Evolutionary conservation across 2,329 filamentous ascomycete species (phyloP).

Genomic region (Fusarium buharicum): DNA sequence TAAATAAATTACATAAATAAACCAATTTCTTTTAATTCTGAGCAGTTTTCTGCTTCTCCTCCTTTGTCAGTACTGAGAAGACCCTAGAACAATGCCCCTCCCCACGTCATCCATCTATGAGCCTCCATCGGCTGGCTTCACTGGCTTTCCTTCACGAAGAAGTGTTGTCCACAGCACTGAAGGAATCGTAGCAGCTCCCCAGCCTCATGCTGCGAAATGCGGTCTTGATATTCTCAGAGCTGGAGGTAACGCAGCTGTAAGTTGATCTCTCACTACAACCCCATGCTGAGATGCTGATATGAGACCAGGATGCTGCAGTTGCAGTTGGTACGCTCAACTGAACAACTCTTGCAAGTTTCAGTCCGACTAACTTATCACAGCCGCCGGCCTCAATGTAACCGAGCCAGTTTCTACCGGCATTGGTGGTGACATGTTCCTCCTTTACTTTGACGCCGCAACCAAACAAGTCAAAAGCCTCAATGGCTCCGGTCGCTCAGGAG

Average conservation of each 20-base stretch:
- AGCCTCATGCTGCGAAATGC: slow-evolving; percentile 88
- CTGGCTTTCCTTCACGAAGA: slow-evolving; percentile 79
- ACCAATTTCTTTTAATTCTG: not conserved
- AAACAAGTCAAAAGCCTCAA: slow-evolving; percentile 88
- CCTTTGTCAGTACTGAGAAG: not conserved
- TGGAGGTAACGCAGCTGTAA: slow-evolving; percentile 92
- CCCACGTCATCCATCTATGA: slow-evolving; percentile 60
- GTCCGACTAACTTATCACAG: slow-evolving; percentile 54
- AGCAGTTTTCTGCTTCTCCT: not conserved
- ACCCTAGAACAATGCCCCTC: slow-evolving; percentile 56
- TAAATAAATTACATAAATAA: slow-evolving; percentile 3
- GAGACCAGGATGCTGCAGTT: slow-evolving; percentile 85
- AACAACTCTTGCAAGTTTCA: rapidly evolving
- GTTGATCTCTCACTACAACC: slow-evolving; percentile 48
- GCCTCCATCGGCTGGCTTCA: slow-evolving; percentile 61
- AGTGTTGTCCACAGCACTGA: slow-evolving; percentile 94
- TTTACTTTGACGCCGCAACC: slow-evolving; percentile 87
- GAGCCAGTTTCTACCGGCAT: slow-evolving; percentile 95
- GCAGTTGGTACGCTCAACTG: slow-evolving; percentile 73
- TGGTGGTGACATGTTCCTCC: slow-evolving; percentile 95
- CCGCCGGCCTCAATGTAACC: slow-evolving; percentile 91
- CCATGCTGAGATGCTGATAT: slow-evolving; percentile 11
- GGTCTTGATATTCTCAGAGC: slow-evolving; percentile 85
- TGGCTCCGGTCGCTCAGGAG: slow-evolving; percentile 86
- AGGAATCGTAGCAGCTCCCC: slow-evolving; percentile 89